phyloP scores from a whole-genome alignment of 495 filamentous ascomycete genomes.

The Podospora tetraspora region DNA sequence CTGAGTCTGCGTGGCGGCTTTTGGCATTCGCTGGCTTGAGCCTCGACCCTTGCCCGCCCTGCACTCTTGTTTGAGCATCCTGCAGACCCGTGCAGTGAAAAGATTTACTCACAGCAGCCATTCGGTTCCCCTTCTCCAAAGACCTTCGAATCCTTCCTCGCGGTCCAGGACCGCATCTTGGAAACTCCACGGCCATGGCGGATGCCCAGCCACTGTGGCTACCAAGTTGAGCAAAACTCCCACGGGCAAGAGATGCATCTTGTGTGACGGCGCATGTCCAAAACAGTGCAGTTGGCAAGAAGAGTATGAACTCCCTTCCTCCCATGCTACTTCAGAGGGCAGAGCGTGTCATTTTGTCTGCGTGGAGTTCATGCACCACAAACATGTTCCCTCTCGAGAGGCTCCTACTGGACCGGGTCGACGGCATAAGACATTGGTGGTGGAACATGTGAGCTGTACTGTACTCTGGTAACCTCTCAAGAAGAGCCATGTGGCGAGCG shows the following conservation, averaged over 20 bases:
- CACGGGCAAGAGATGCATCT: not conserved
- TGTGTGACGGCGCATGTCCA: not conserved
- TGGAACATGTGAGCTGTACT: constrained; percentile 16
- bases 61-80: not conserved
- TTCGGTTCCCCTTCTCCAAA: not conserved
- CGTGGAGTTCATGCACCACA: not conserved
- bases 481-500: not conserved
- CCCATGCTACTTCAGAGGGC: not conserved
- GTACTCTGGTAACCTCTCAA: constrained; percentile 4
- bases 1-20: not conserved
- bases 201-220: not conserved
- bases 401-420: not conserved
- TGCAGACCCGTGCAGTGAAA: not conserved
- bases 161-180: not conserved
- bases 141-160: not conserved
- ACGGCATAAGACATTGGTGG: not conserved
- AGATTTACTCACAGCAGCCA: not conserved
- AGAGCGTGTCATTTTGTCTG: not conserved
- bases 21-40: not conserved
- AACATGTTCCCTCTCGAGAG: not conserved
- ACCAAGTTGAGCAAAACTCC: not conserved
- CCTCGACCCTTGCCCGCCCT: not conserved
- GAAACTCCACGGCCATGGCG: not conserved
- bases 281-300: not conserved
- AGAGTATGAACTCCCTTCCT: not conserved